Percentiles rank a stretch among this genome's conserved stretches.
Evolutionary conservation across 2,329 filamentous ascomycete genomes (phyloP).

Genomic region (Torrubiella hemipterigena): DNA sequence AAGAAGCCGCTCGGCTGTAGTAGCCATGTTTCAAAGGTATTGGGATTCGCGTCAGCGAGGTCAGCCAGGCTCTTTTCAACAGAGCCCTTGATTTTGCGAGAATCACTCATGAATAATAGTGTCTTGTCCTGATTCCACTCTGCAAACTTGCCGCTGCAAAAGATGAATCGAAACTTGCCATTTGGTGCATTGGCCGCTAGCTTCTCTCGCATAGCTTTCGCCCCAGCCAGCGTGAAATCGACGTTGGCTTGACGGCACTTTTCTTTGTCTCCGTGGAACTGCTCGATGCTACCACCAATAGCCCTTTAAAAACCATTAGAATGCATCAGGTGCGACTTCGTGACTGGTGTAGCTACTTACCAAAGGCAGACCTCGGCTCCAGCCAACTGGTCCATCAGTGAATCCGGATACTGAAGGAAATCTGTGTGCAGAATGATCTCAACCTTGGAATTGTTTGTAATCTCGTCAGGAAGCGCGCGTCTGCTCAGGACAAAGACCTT

Average conservation of each 20-base stretch:
- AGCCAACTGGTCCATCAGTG: slow-evolving; percentile 19
- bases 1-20: slow-evolving; percentile 22
- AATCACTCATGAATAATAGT: slow-evolving; percentile 23
- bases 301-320: slow-evolving; percentile 16
- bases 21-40: slow-evolving; percentile 22
- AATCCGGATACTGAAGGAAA: slow-evolving; percentile 36
- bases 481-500: slow-evolving; percentile 39
- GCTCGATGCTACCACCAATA: slow-evolving; percentile 29
- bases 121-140: slow-evolving; percentile 21
- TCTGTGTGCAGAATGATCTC: slow-evolving; percentile 37
- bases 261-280: slow-evolving; percentile 33
- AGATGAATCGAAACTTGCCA: slow-evolving; percentile 28
- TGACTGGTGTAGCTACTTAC: slow-evolving; percentile 28
- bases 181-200: slow-evolving; percentile 17
- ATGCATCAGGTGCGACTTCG: slow-evolving; percentile 1
- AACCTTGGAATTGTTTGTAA: slow-evolving; percentile 33
- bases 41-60: slow-evolving; percentile 19
- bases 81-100: slow-evolving; percentile 24
- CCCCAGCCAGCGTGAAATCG: slow-evolving; percentile 48
- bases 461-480: slow-evolving; percentile 27
- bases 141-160: slow-evolving; percentile 24
- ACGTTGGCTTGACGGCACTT: slow-evolving; percentile 38
- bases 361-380: slow-evolving; percentile 54
- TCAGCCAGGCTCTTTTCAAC: slow-evolving; percentile 26
- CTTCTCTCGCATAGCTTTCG: slow-evolving; percentile 35